Percentiles rank a stretch among this genome's conserved stretches.
Conservation (phyloP, 2,329 filamentous ascomycete species). For the Stagonosporopsis chrysanthemi region DNA sequence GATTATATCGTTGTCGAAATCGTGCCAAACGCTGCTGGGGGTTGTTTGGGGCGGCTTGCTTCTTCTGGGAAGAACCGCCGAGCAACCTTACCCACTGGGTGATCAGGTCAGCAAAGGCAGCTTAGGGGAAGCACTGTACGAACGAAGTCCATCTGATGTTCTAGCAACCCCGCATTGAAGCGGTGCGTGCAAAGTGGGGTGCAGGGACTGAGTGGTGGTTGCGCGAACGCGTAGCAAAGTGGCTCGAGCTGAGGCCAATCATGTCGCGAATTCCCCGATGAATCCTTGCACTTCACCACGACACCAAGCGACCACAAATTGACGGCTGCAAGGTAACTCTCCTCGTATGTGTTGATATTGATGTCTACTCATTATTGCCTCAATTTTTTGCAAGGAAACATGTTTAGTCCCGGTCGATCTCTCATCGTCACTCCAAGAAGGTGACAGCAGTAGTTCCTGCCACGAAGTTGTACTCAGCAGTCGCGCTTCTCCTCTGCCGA, state of each 20-base stretch:
- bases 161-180: slow-evolving; percentile 37
- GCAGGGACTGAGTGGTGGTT: slow-evolving; percentile 22
- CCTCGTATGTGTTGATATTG: neutral
- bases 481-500: neutral
- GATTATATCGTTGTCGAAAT: slow-evolving; percentile 68
- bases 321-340: neutral
- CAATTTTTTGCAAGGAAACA: neutral
- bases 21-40: slow-evolving; percentile 67
- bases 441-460: neutral
- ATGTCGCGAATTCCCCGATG: slow-evolving; percentile 16
- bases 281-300: neutral
- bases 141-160: slow-evolving; percentile 37
- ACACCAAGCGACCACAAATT: neutral
- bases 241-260: slow-evolving; percentile 20
- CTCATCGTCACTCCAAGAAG: neutral
- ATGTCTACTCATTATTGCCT: neutral
- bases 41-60: slow-evolving; percentile 59
- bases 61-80: slow-evolving; percentile 62
- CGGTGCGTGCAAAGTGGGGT: slow-evolving; percentile 30
- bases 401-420: neutral
- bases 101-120: slow-evolving; percentile 25
- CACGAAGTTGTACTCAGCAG: neutral
- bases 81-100: slow-evolving; percentile 67
- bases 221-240: slow-evolving; percentile 12
- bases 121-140: slow-evolving; percentile 6